phyloP scores from a whole-genome alignment of 139 green algal genomes.

The Nannochloris sp. region DNA sequence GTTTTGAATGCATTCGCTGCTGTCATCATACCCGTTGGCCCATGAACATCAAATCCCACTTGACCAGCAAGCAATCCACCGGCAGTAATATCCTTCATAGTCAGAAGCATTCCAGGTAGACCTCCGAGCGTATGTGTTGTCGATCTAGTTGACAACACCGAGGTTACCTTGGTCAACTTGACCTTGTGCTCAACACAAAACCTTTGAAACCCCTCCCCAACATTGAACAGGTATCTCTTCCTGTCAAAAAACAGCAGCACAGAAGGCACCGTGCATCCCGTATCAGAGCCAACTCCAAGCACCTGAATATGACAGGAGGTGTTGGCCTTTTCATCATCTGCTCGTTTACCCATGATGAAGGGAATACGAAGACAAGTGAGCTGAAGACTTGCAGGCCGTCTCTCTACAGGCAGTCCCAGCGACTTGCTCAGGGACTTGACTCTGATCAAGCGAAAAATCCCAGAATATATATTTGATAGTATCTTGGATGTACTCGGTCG shows the following conservation, averaged over 20 bases:
- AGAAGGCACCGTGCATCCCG: slow-evolving; percentile 57
- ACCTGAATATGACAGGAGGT: slow-evolving; percentile 38
- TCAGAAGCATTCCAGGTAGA: slow-evolving; percentile 73
- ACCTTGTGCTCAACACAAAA: slow-evolving; percentile 75
- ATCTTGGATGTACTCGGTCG: too few relatives aligned
- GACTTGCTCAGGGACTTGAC: slow-evolving; percentile 2
- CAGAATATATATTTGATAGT: not conserved
- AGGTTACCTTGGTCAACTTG: slow-evolving; percentile 53
- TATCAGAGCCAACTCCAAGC: slow-evolving; percentile 48
- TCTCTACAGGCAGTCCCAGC: not conserved
- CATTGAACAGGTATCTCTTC: slow-evolving; percentile 88
- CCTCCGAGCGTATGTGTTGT: slow-evolving; percentile 63
- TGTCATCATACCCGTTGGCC: slow-evolving; percentile 21
- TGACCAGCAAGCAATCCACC: slow-evolving; percentile 20
- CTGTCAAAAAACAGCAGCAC: slow-evolving; percentile 88
- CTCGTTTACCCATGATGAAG: slow-evolving; percentile 16
- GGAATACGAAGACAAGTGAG: not conserved
- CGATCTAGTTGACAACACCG: slow-evolving; percentile 52
- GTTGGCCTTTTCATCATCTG: slow-evolving; percentile 16
- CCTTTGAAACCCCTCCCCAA: slow-evolving; percentile 87
- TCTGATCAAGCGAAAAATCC: not conserved
- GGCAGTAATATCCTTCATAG: slow-evolving; percentile 27
- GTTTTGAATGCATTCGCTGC: slow-evolving; percentile 36
- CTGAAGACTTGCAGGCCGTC: not conserved
- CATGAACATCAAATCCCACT: slow-evolving; percentile 18